Conservation (phyloP, 108 stramenopile genomes). For the Cyclotella choctawhatcheeana region DNA sequence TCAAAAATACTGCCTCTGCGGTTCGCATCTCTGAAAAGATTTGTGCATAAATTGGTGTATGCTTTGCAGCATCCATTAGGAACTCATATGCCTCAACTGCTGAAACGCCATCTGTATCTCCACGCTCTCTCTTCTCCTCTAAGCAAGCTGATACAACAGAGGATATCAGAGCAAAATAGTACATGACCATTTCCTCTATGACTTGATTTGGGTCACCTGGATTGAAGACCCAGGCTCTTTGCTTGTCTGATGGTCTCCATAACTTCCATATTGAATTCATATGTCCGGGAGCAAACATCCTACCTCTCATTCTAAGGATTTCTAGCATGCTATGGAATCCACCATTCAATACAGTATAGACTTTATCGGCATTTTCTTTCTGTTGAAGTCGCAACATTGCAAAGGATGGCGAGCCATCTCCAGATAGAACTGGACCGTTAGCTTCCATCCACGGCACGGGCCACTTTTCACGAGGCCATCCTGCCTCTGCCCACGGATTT, state of each 20-base stretch:
- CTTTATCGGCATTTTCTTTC: not conserved
- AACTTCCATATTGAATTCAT: not conserved
- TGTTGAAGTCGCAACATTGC: not conserved
- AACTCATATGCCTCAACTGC: not conserved
- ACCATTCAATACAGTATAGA: not conserved
- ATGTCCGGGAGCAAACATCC: not conserved
- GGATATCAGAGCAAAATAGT: not conserved
- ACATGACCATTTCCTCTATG: not conserved
- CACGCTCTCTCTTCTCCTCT: not conserved
- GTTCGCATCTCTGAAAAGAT: not conserved
- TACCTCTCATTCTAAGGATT: conserved; percentile 7
- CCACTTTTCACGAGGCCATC: not conserved
- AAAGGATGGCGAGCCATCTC: not conserved
- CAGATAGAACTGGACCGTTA: not conserved
- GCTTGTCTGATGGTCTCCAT: not conserved
- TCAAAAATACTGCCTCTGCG: not conserved
- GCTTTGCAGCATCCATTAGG: not conserved
- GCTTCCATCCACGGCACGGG: not conserved
- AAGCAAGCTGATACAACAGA: not conserved
- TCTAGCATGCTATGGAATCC: not conserved
- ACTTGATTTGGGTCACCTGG: conserved; percentile 1
- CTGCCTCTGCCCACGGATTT: conserved; percentile 1
- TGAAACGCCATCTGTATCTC: not conserved
- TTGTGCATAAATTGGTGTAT: not conserved
- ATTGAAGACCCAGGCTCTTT: not conserved